Percentiles rank a stretch among this genome's conserved stretches.
These are phyloP conservation scores for Aspergillus olivimuriae DNA, from an alignment of 495 filamentous ascomycete species.

Conservation along the genomic window DNA sequence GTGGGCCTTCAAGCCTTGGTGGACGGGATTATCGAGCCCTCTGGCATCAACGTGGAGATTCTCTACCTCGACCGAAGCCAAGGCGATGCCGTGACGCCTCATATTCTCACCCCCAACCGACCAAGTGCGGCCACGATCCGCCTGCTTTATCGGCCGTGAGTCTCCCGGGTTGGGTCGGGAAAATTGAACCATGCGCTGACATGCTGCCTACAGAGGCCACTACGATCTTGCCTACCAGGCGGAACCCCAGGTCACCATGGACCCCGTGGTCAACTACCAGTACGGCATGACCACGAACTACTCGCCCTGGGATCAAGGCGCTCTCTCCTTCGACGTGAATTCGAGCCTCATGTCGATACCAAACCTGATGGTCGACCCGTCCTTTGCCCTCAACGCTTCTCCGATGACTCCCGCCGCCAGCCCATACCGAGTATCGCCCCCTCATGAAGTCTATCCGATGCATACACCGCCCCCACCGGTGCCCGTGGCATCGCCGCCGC, in stretches of 20 bases:
- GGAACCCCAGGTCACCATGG: constrained; percentile 46
- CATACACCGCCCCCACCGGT: constrained; percentile 26
- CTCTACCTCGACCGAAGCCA: constrained; percentile 86
- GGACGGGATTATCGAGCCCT: constrained; percentile 67
- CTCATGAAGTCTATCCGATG: constrained; percentile 38
- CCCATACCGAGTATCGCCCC: constrained; percentile 37
- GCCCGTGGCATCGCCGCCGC: constrained; percentile 25
- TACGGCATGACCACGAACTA: constrained; percentile 41
- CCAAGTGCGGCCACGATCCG: constrained; percentile 51
- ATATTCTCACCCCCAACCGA: constrained; percentile 55
- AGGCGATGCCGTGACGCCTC: constrained; percentile 71
- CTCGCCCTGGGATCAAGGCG: constrained; percentile 33
- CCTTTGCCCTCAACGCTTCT: constrained; percentile 30
- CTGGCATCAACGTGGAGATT: constrained; percentile 75
- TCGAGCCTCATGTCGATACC: constrained; percentile 48
- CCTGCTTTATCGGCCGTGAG: constrained; percentile 67
- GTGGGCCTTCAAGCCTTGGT: constrained; percentile 70
- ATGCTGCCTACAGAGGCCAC: constrained; percentile 58
- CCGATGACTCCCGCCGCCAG: constrained; percentile 44
- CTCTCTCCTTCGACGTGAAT: constrained; percentile 44
- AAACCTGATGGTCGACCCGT: constrained; percentile 37
- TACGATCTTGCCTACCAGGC: constrained; percentile 88
- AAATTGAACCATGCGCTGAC: constrained; percentile 5
- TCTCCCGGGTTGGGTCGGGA: constrained; percentile 6
- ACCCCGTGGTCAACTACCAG: constrained; percentile 40